Evolutionary conservation across 495 filamentous ascomycete genomes (phyloP), one percentile per base, ranked within the genome.

Genomic region (Tuber indicum): DNA sequence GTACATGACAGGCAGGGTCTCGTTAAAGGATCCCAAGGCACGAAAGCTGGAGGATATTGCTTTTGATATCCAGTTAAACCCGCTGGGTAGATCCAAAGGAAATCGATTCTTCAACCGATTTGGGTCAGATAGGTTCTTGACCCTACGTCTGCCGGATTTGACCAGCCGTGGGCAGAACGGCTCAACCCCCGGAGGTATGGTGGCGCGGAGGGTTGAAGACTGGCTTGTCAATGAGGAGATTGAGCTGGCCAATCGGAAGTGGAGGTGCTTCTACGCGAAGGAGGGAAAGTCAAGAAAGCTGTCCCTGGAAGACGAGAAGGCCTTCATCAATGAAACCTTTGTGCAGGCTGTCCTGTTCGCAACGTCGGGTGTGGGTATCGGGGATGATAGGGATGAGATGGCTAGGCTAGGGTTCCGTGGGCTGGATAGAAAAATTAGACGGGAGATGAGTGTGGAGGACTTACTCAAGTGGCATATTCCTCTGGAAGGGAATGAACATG

Each of bases 381-480:
- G 79, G 9, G 52, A 80, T 46, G 49, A 36, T 9, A 52, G 44
- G 17, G n/a, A 72, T 14, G 70, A 73, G 46, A 49, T 75, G 45
- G 26, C 72, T 5, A 62, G 23, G 23, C 70, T 82, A 36, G 81
- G 81, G 8, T 81, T 82, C 43, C 46, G n/a, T 21, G 49, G 70
- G 9, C 74, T 75, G 19, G 36, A 71, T 6, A 82, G 46, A 52
- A 80, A 75, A 41, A 45, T 80, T 17, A 75, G 81, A 41, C 71
- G 58, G 16, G 75, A 82, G 69, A 82, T 82, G 80, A 69, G 69
- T 19, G 46, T 72, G 19, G 77, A 78, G 19, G 80, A 80, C 1
- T 45, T 84, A 21, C 47, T 84, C n/a, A 26, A 46, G 43, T 84
- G 82, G 82, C 82, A 84, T 42, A 84, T 84, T 44, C 82, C 79